Conservation (phyloP, 2,329 filamentous ascomycete species). For the Sordariomycetes sp. region DNA sequence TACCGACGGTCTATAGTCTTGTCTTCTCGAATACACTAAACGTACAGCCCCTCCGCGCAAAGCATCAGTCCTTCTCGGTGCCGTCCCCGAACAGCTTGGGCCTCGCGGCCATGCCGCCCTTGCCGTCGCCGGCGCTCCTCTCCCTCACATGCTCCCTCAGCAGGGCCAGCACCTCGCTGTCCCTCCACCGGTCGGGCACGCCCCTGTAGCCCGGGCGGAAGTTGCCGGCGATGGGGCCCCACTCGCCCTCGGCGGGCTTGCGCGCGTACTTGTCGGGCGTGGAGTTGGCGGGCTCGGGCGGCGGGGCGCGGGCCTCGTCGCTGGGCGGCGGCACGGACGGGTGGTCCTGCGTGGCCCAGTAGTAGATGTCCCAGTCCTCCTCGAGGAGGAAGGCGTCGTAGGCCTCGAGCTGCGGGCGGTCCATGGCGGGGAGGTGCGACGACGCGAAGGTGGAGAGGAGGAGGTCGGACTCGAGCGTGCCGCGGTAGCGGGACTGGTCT, state of each 20-base stretch:
- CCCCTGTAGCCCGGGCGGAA: slow-evolving; percentile 91
- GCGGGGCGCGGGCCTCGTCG: slow-evolving; percentile 7
- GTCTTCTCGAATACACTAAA: not conserved
- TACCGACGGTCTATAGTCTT: not conserved
- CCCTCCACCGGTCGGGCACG: slow-evolving; percentile 75
- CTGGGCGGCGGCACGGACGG: slow-evolving; percentile 26
- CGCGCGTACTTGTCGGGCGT: slow-evolving; percentile 18
- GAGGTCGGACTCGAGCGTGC: slow-evolving; percentile 90
- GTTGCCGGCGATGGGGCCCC: slow-evolving; percentile 91
- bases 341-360: slow-evolving; percentile 87
- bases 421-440: slow-evolving; percentile 65
- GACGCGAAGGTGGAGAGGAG: slow-evolving; percentile 93
- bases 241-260: slow-evolving; percentile 55
- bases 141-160: slow-evolving; percentile 70
- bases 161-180: slow-evolving; percentile 67
- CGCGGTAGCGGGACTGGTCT: slow-evolving; percentile 97
- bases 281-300: slow-evolving; percentile 12
- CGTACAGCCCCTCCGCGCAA: not conserved
- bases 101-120: slow-evolving; percentile 47
- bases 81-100: slow-evolving; percentile 24
- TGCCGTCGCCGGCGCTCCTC: slow-evolving; percentile 32
- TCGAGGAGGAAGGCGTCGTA: slow-evolving; percentile 94
- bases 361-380: slow-evolving; percentile 99
- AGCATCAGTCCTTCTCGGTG: slow-evolving; percentile 4
- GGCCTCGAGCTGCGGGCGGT: slow-evolving; percentile 59